A percentile compares a stretch with the other conserved stretches of the same genome.
phyloP scores from a whole-genome alignment of 192 early-diverging fungal genomes.

The Linnemannia hyalina region DNA sequence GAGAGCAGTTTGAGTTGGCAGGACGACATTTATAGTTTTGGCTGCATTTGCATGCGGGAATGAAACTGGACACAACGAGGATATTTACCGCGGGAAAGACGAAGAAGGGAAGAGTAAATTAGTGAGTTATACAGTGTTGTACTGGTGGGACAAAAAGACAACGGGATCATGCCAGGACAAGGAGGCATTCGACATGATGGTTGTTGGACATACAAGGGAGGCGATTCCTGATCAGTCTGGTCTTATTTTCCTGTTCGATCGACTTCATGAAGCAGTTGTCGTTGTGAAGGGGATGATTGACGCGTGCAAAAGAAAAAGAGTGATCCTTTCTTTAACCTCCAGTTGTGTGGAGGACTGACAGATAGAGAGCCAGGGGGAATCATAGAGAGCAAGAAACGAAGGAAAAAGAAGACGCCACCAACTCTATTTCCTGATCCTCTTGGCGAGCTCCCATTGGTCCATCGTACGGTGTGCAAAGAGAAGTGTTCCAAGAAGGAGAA shows the following conservation, averaged over 20 bases:
- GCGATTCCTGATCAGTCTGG: background rate
- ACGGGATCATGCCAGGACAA: background rate
- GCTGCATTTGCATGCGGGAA: no score
- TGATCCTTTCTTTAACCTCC: no score
- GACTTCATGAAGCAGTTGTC: background rate
- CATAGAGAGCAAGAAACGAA: background rate
- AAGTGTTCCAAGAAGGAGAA: background rate
- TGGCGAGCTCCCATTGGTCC: slow-evolving; percentile 21
- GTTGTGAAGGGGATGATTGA: background rate
- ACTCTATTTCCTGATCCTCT: background rate
- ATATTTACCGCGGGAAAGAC: no score
- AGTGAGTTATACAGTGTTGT: no score
- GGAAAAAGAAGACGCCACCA: slow-evolving; percentile 10
- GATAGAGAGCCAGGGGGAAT: background rate
- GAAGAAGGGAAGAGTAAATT: no score
- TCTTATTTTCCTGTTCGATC: background rate
- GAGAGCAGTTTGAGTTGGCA: background rate
- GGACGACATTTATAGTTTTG: no score
- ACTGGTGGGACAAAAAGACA: no score
- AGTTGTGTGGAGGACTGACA: background rate
- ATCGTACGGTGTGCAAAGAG: background rate
- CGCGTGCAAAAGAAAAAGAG: background rate
- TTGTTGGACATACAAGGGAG: background rate
- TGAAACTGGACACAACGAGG: no score
- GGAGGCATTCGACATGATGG: background rate